Percentiles rank a stretch among this genome's conserved stretches.
These are phyloP conservation scores for Beta macrorhiza DNA, from an alignment of 179 eudicot species.

Conservation along the genomic window DNA sequence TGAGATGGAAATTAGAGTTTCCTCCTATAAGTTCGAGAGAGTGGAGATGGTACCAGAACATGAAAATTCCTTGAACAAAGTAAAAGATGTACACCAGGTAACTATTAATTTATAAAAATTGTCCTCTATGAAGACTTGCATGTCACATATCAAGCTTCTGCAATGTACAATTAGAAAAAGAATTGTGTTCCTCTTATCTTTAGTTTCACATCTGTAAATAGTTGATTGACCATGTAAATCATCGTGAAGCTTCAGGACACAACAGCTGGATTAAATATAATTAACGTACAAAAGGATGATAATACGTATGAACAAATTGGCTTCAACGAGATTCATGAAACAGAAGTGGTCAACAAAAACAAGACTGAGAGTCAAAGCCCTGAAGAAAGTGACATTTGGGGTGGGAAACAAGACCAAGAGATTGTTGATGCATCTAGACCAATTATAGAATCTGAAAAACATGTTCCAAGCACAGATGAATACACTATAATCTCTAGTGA, in stretches of 20 bases:
- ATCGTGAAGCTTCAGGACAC: background rate
- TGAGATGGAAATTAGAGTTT: background rate
- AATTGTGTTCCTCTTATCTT: background rate
- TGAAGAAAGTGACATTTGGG: background rate
- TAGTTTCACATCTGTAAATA: no score
- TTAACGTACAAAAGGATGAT: background rate
- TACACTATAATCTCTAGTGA: background rate
- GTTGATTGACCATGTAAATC: background rate
- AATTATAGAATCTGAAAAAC: background rate
- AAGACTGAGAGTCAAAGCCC: background rate
- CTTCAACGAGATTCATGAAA: background rate
- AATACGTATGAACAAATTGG: background rate
- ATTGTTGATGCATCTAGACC: background rate
- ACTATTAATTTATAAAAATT: background rate
- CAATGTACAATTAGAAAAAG: background rate
- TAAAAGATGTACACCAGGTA: background rate
- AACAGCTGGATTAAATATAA: background rate
- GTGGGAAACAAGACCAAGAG: slow-evolving; percentile 6
- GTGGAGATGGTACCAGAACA: background rate
- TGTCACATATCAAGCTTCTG: background rate
- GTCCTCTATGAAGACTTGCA: background rate
- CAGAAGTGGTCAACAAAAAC: background rate
- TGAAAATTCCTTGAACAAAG: background rate
- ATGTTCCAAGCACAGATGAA: slow-evolving; percentile 1
- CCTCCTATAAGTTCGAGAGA: background rate